A percentile compares a stretch with the other conserved stretches of the same genome.
phyloP scores from a whole-genome alignment of 768 basidiomycete species.

The Mycena maculata region DNA sequence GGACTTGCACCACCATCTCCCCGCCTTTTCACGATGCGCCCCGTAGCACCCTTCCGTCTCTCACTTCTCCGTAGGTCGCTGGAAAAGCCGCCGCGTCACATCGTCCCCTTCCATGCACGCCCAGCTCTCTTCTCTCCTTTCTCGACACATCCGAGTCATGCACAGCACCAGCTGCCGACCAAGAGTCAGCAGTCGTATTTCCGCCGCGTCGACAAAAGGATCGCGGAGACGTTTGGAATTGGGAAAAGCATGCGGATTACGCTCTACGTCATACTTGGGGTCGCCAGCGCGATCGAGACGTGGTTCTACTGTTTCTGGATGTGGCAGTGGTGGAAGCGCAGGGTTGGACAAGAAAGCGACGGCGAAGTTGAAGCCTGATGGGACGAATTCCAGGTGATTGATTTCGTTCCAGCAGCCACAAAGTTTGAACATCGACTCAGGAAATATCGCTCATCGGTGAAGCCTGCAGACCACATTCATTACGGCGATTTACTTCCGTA shows the following conservation, averaged over 20 bases:
- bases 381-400: slow-evolving; percentile 15
- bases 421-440: slow-evolving; percentile 3
- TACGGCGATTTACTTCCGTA: neutral
- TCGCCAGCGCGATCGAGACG: slow-evolving; percentile 16
- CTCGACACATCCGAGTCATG: slow-evolving; percentile 7
- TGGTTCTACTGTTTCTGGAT: slow-evolving; percentile 24
- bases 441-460: neutral
- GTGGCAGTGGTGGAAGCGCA: slow-evolving; percentile 20
- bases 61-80: slow-evolving; percentile 10
- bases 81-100: neutral
- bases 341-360: slow-evolving; percentile 2
- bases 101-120: slow-evolving; percentile 11
- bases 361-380: slow-evolving; percentile 1
- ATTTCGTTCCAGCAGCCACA: slow-evolving; percentile 16
- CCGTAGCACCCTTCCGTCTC: slow-evolving; percentile 10
- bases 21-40: slow-evolving; percentile 9
- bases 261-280: slow-evolving; percentile 18
- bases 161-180: neutral
- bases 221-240: slow-evolving; percentile 15
- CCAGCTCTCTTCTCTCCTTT: slow-evolving; percentile 7
- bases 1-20: neutral
- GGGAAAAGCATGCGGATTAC: slow-evolving; percentile 16
- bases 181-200: neutral
- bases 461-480: neutral
- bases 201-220: slow-evolving; percentile 9